Conservation (phyloP, 176 grass and related monocot genomes). For the Hsuehochloa calcarea region DNA sequence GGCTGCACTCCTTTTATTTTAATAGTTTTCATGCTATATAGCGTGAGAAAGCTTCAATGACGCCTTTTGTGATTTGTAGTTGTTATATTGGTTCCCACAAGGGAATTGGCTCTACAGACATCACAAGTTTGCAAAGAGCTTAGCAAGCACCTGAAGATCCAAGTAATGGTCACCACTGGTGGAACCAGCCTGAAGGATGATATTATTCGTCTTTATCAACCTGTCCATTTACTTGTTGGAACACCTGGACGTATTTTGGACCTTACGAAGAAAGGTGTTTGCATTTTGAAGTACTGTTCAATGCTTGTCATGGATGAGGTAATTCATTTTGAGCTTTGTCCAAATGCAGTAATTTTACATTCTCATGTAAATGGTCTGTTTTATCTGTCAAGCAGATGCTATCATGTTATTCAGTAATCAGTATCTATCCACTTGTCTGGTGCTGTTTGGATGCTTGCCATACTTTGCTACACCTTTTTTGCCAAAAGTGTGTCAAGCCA, state of each 20-base stretch:
- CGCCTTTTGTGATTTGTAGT: constrained; percentile 43
- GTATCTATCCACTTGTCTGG: constrained; percentile 4
- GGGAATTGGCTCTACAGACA: constrained; percentile 94
- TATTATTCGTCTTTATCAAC: constrained; percentile 81
- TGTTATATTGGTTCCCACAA: constrained; percentile 96
- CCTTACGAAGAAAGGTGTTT: constrained; percentile 90
- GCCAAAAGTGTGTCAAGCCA: background rate
- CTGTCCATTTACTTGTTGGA: constrained; percentile 93
- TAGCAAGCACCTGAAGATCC: constrained; percentile 82
- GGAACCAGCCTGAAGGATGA: constrained; percentile 96
- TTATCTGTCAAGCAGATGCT: background rate
- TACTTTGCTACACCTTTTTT: background rate
- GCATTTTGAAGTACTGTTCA: constrained; percentile 75
- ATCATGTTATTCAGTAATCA: background rate
- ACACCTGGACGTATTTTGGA: constrained; percentile 93
- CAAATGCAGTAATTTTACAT: background rate
- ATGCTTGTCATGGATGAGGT: constrained; percentile 98
- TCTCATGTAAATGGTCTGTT: background rate
- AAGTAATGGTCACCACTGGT: constrained; percentile 97
- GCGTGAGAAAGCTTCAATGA: constrained; percentile 21
- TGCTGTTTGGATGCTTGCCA: background rate
- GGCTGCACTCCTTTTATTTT: background rate
- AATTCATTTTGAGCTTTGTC: constrained; percentile 34
- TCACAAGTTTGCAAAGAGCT: constrained; percentile 99
- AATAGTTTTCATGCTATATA: background rate